Evolutionary conservation across 768 basidiomycete species (phyloP).

Genomic region (Polyporus arcularius): DNA sequence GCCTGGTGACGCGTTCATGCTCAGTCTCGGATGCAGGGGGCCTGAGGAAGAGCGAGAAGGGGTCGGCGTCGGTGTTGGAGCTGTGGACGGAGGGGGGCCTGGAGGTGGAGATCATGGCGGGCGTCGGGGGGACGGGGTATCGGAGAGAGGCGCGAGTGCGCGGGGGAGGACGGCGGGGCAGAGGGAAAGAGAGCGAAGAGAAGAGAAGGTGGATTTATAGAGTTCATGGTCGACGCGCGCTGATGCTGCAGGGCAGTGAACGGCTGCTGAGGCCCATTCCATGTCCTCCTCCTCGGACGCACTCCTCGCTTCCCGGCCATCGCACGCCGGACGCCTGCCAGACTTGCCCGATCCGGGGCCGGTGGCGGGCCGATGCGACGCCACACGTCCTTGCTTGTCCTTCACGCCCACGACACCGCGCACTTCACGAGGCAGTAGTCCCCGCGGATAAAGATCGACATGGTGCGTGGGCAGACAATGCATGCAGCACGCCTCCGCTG

Average conservation of each 20-base stretch:
- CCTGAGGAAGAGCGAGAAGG: conserved; percentile 64
- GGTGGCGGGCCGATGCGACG: not conserved
- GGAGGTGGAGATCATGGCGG: conserved; percentile 44
- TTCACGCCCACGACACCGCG: not conserved
- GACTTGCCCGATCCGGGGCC: too few species aligned
- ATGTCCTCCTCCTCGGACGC: not conserved
- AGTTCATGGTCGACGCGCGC: conserved; percentile 19
- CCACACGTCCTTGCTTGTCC: not conserved
- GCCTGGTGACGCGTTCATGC: conserved; percentile 57
- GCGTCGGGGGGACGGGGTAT: conserved; percentile 22
- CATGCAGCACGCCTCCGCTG: conserved; percentile 6
- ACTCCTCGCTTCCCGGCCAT: not conserved
- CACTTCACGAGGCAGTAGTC: conserved; percentile 6
- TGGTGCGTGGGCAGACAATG: conserved; percentile 23
- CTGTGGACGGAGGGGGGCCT: conserved; percentile 74
- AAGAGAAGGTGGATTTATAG: conserved; percentile 19
- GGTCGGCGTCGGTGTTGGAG: conserved; percentile 54
- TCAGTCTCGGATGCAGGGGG: conserved; percentile 71
- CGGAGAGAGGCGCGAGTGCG: conserved; percentile 12
- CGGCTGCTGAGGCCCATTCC: not conserved
- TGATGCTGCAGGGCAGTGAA: conserved; percentile 19
- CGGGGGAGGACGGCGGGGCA: conserved; percentile 26
- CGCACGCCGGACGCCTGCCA: not conserved
- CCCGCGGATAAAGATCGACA: conserved; percentile 1
- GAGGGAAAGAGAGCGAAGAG: conserved; percentile 15